Percentiles rank a stretch among this genome's conserved stretches.
phyloP scores from a whole-genome alignment of 108 stramenopile genomes.

The Cyclotella distinguenda region DNA sequence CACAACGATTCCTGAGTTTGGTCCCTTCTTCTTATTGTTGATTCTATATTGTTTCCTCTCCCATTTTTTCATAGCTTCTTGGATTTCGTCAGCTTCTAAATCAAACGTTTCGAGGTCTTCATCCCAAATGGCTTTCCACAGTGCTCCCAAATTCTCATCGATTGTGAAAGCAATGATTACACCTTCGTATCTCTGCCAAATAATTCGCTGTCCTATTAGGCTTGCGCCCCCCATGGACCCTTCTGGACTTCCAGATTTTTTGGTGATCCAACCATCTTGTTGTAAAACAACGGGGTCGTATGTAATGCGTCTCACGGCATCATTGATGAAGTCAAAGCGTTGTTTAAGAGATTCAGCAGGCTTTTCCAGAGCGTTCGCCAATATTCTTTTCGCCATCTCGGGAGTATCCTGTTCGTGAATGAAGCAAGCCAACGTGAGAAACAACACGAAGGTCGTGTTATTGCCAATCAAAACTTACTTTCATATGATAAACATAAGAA shows the following conservation, averaged over 20 bases:
- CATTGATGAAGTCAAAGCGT: constrained; percentile 36
- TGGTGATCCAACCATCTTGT: constrained; percentile 85
- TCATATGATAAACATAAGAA: constrained; percentile 62
- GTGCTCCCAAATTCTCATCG: constrained; percentile 77
- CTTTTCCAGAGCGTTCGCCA: constrained; percentile 49
- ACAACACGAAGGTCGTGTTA: not conserved
- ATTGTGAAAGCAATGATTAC: constrained; percentile 80
- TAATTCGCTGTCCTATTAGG: constrained; percentile 59
- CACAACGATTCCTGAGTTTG: not conserved
- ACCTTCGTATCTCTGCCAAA: constrained; percentile 74
- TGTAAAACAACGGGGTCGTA: constrained; percentile 76
- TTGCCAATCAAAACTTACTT: constrained; percentile 21
- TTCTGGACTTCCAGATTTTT: constrained; percentile 51
- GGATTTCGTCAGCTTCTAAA: constrained; percentile 76
- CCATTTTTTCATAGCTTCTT: constrained; percentile 63
- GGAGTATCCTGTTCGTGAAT: constrained; percentile 41
- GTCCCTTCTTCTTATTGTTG: constrained; percentile 12
- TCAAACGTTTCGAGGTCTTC: constrained; percentile 82
- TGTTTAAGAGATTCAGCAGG: constrained; percentile 30
- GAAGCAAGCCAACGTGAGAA: not conserved
- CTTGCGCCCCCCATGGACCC: constrained; percentile 70
- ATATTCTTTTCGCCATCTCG: constrained; percentile 58
- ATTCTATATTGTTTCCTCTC: constrained; percentile 51
- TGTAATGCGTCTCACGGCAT: constrained; percentile 56
- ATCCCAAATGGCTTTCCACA: constrained; percentile 84